These are phyloP conservation scores for Sporodiniella umbellata DNA, from an alignment of 371 early-diverging fungal species.

Conservation along the genomic window DNA sequence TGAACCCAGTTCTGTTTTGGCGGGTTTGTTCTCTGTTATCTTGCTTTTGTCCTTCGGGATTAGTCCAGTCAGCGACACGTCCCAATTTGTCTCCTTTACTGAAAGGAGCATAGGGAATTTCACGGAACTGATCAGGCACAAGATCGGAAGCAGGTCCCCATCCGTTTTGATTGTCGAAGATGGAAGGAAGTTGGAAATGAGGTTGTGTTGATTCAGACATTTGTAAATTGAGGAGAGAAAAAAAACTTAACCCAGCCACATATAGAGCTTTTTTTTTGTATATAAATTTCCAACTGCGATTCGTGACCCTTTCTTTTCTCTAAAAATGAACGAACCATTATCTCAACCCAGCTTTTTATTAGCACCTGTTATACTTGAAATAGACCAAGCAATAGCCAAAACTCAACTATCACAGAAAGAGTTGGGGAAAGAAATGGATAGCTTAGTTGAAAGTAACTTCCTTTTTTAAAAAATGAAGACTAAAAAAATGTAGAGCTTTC, in stretches of 20 bases:
- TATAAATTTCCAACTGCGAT: background rate
- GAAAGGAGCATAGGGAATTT: slow-evolving; percentile 95
- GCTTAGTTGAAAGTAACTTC: slow-evolving; percentile 21
- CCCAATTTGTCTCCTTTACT: slow-evolving; percentile 94
- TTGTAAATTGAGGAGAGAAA: background rate
- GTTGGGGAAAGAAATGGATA: slow-evolving; percentile 57
- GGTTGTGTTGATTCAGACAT: slow-evolving; percentile 34
- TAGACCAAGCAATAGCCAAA: slow-evolving; percentile 51
- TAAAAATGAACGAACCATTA: slow-evolving; percentile 13
- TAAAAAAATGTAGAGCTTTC: slow-evolving; percentile 13
- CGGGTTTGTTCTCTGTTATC: slow-evolving; percentile 56
- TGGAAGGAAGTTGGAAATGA: slow-evolving; percentile 65
- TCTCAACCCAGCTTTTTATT: slow-evolving; percentile 41
- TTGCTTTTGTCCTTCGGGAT: slow-evolving; percentile 64
- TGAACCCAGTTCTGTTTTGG: slow-evolving; percentile 55
- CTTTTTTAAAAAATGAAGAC: background rate
- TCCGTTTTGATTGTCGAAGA: slow-evolving; percentile 68
- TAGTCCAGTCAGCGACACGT: slow-evolving; percentile 91
- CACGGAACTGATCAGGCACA: slow-evolving; percentile 64
- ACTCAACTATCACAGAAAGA: slow-evolving; percentile 53
- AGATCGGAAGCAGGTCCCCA: slow-evolving; percentile 72
- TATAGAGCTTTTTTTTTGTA: background rate
- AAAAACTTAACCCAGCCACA: slow-evolving; percentile 3
- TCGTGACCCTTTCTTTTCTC: background rate
- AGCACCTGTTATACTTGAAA: slow-evolving; percentile 49